phyloP scores from a whole-genome alignment of 2,329 filamentous ascomycete species.

The Zymoseptoria passerinii region DNA sequence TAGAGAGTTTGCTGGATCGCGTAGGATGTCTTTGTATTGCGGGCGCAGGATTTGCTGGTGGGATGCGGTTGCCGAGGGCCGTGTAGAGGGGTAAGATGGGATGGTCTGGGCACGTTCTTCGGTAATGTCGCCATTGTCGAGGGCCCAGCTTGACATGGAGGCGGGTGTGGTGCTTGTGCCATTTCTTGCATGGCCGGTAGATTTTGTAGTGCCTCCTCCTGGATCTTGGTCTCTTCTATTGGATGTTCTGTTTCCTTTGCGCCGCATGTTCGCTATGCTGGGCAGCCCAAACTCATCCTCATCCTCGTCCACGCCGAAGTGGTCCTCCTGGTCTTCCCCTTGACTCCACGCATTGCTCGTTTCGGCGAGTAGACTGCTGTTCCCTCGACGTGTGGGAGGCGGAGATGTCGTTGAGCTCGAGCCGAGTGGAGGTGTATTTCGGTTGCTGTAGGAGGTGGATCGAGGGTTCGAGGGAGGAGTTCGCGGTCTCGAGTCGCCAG shows the following conservation, averaged over 20 bases:
- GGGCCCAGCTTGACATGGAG: conserved; percentile 42
- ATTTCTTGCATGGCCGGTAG: neutral
- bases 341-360: conserved; percentile 76
- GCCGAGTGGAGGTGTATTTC: conserved; percentile 45
- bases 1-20: conserved; percentile 79
- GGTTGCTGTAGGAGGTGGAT: conserved; percentile 36
- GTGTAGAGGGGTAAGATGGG: conserved; percentile 75
- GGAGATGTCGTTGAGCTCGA: conserved; percentile 45
- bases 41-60: conserved; percentile 84
- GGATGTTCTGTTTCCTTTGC: conserved; percentile 49
- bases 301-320: conserved; percentile 73
- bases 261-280: conserved; percentile 83
- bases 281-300: conserved; percentile 94
- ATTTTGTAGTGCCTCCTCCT: conserved; percentile 22
- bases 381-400: conserved; percentile 60
- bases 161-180: conserved; percentile 3
- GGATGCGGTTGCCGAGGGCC: conserved; percentile 59
- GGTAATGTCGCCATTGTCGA: conserved; percentile 88
- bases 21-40: conserved; percentile 92
- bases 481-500: conserved; percentile 52
- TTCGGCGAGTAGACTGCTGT: conserved; percentile 72
- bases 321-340: conserved; percentile 61
- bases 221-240: conserved; percentile 39
- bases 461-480: conserved; percentile 61
- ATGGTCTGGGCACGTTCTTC: conserved; percentile 66